A percentile compares a stretch with the other conserved stretches of the same genome.
Conservation (phyloP, 495 filamentous ascomycete genomes). For the Trichoderma asperelloides region DNA sequence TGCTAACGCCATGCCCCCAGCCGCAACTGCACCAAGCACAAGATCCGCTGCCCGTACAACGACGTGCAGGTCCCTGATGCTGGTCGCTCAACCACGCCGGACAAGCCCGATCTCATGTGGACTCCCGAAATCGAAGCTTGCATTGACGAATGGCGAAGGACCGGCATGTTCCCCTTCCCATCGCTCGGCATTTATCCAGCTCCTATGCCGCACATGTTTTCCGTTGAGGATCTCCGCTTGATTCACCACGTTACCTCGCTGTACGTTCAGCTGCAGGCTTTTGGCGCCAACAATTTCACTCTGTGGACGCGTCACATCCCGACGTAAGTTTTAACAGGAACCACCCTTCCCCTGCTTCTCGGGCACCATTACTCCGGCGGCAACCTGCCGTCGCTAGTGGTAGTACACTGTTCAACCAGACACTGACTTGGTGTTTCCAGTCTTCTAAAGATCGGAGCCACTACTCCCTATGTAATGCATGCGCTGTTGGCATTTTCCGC, state of each 20-base stretch:
- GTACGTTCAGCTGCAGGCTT: constrained; percentile 68
- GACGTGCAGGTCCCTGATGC: constrained; percentile 62
- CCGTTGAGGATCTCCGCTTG: constrained; percentile 69
- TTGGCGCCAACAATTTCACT: constrained; percentile 70
- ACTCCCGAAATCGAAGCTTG: constrained; percentile 70
- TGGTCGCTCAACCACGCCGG: constrained; percentile 49
- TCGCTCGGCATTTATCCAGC: constrained; percentile 63
- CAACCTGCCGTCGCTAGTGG: background rate
- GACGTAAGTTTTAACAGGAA: constrained; percentile 51
- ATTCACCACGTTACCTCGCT: constrained; percentile 87
- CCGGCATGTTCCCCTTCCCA: constrained; percentile 80
- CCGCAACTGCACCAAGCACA: constrained; percentile 97
- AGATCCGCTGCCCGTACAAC: constrained; percentile 95
- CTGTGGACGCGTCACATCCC: constrained; percentile 90
- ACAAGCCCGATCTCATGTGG: constrained; percentile 72
- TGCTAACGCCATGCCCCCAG: constrained; percentile 39
- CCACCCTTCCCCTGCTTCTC: background rate
- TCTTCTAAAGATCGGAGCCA: constrained; percentile 73
- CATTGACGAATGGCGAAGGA: constrained; percentile 75
- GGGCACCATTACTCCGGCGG: constrained; percentile 1
- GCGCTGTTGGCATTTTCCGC: constrained; percentile 84
- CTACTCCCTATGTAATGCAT: constrained; percentile 85
- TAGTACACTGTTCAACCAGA: background rate
- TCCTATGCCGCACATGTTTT: constrained; percentile 55
- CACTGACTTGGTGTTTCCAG: constrained; percentile 41